Evolutionary conservation across 495 filamentous ascomycete genomes (phyloP).

Genomic region (Hyaloscypha hepaticicola): DNA sequence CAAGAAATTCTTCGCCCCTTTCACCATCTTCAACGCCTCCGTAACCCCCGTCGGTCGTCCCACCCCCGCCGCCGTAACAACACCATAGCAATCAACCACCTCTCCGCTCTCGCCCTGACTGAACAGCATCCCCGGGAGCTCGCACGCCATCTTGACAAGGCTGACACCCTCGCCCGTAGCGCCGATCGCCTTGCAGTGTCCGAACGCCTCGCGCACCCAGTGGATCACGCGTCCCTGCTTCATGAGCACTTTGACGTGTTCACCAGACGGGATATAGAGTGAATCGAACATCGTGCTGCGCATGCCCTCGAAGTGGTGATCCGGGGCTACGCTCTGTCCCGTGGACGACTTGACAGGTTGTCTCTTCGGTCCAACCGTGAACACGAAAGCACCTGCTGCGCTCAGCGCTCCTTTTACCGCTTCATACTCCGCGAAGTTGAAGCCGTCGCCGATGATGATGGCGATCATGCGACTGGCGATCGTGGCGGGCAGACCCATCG

Average conservation of each 20-base stretch:
- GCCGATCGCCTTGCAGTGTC: slow-evolving; percentile 76
- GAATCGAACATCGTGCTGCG: slow-evolving; percentile 87
- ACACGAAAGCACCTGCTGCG: slow-evolving; percentile 62
- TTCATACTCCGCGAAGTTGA: slow-evolving; percentile 62
- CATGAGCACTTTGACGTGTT: slow-evolving; percentile 57
- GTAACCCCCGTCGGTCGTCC: slow-evolving; percentile 49
- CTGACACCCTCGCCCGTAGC: slow-evolving; percentile 69
- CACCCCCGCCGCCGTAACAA: slow-evolving; percentile 57
- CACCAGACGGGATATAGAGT: slow-evolving; percentile 74
- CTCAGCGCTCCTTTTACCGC: slow-evolving; percentile 61
- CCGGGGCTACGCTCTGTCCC: slow-evolving; percentile 60
- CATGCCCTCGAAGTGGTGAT: slow-evolving; percentile 81
- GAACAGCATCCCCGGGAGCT: slow-evolving; percentile 53
- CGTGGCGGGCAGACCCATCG: slow-evolving; percentile 46
- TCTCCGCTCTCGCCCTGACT: slow-evolving; percentile 40
- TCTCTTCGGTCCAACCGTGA: slow-evolving; percentile 66
- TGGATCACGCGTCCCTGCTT: slow-evolving; percentile 77
- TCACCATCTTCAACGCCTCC: slow-evolving; percentile 55
- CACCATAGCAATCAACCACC: slow-evolving; percentile 66
- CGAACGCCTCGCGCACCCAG: slow-evolving; percentile 83
- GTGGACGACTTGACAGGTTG: slow-evolving; percentile 59
- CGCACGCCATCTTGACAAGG: slow-evolving; percentile 58
- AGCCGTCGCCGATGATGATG: slow-evolving; percentile 81
- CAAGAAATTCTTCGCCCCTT: slow-evolving; percentile 62
- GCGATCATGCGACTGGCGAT: slow-evolving; percentile 73